Conservation (phyloP, 768 basidiomycete species). For the Leccinellum albellum region DNA sequence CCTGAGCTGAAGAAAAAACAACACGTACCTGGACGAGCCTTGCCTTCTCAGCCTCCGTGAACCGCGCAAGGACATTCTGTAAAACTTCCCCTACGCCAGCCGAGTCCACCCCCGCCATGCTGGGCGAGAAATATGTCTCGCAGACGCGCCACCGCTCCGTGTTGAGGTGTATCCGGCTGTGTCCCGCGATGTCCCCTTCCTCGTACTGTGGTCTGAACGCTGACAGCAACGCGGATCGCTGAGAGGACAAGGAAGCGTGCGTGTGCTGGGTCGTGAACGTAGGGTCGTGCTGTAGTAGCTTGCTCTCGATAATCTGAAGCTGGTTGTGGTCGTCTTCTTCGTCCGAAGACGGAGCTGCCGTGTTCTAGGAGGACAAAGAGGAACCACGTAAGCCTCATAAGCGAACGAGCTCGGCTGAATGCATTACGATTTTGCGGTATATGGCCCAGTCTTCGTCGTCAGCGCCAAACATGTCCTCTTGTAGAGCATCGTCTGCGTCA, state of each 20-base stretch:
- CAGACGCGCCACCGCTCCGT: conserved; percentile 88
- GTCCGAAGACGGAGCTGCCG: conserved; percentile 68
- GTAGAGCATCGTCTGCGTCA: conserved; percentile 1
- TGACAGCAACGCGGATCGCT: conserved; percentile 79
- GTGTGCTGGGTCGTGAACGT: conserved; percentile 80
- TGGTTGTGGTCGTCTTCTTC: conserved; percentile 83
- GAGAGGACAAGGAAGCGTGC: conserved; percentile 69
- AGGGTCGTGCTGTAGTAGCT: conserved; percentile 80
- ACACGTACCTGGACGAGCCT: conserved; percentile 68
- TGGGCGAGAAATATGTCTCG: conserved; percentile 89
- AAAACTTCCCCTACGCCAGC: conserved; percentile 93
- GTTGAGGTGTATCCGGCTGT: conserved; percentile 81
- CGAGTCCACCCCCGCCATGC: conserved; percentile 92
- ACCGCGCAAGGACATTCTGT: conserved; percentile 75
- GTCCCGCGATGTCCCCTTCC: conserved; percentile 67
- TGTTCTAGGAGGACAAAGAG: conserved; percentile 48
- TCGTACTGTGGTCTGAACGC: conserved; percentile 81
- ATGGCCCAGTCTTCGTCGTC: conserved; percentile 97
- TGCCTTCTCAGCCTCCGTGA: conserved; percentile 61
- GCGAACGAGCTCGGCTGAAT: conserved; percentile 14
- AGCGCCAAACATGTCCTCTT: conserved; percentile 90
- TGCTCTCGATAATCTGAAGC: conserved; percentile 71
- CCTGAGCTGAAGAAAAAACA: too few species aligned
- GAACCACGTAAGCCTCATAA: neutral
- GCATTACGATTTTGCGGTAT: conserved; percentile 86